Base-by-base conservation (phyloP, 768 basidiomycete genomes). In the Russula virescens region DNA sequence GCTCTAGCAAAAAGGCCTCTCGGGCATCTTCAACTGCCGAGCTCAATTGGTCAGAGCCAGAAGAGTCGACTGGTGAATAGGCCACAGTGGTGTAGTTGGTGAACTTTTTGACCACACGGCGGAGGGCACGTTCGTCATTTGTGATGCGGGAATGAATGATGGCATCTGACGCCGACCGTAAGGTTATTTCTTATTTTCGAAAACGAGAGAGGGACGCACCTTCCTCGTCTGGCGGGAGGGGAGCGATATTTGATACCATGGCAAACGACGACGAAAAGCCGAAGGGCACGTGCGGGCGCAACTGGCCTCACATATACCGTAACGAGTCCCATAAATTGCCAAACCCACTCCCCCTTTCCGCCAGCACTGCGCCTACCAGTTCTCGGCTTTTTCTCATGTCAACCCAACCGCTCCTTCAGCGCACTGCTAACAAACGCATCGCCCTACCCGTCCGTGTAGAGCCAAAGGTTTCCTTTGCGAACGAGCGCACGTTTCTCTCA, bases 401-500 rank as follows among this genome's bases (percentile, higher is more conserved):
- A 19, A 97, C 94, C 49, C 97, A 98, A 74, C 97, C 97, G 28
- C 84, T 98, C 55, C 88, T 99, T 25, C 96, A 98, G 75, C 87
- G 97, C 64, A 96, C 94, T 10, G 90, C 93, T 0, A 76, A 79
- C 19, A 98, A 98, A 78, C 90, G 97, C 66, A 99, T 98, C 67
- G 95, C 97, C 14, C 88, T 99, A 49, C 96, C 97, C 43, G 85
- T 99, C 68, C 85, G 94, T 67, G 91, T 94, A 56, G 93, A 96
- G 74, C 93, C 93, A 35, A 96, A 96, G 69, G 93, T 96, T 64
- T 92, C 92, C 51, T 96, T 95, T 69, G 93, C 93, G 47, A 95
- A 95, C 74, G 93, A 94, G 74, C 85, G 91, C 60, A 94, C 97
- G 0, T 98, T 98, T 77, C 81, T 99, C 49, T 95, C 94, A 81